Evolutionary conservation across 179 eudicot genomes (phyloP).

Genomic region (Gypsophila paniculata): DNA sequence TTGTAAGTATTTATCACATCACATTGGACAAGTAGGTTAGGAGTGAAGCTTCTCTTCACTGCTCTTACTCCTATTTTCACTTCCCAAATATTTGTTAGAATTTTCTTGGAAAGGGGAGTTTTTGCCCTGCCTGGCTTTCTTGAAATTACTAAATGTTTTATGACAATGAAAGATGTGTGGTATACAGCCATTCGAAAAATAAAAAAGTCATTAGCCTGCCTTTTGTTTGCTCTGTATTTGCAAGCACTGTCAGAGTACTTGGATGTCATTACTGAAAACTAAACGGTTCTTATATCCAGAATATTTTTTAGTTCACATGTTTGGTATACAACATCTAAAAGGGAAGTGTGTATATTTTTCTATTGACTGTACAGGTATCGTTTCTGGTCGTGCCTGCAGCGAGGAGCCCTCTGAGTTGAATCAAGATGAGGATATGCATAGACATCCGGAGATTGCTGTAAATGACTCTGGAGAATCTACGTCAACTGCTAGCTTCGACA

Average conservation of each 20-base stretch:
- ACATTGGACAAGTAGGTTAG: not conserved
- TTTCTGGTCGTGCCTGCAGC: conserved; percentile 25
- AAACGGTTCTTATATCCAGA: not conserved
- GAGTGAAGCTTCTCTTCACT: not conserved
- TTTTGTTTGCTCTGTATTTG: not conserved
- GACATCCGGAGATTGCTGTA: conserved; percentile 30
- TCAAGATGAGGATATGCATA: conserved; percentile 28
- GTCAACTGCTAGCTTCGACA: conserved; percentile 44
- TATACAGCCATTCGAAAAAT: not conserved
- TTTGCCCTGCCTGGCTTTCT: not conserved
- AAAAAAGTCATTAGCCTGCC: not conserved
- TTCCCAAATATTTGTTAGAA: no score
- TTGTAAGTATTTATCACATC: not conserved
- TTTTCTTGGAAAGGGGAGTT: no score
- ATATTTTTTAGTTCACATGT: not conserved
- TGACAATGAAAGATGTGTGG: not conserved
- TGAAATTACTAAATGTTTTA: not conserved
- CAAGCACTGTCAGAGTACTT: not conserved
- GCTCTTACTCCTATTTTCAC: no score
- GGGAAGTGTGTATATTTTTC: not conserved
- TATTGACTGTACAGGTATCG: conserved; percentile 35
- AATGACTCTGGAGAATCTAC: conserved; percentile 50
- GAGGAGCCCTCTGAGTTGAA: conserved; percentile 47
- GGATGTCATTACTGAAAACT: conserved; percentile 2
- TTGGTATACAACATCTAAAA: not conserved